These are phyloP conservation scores for Phytophthora kernoviae DNA, from an alignment of 352 stramenopile species.

Conservation along the genomic window DNA sequence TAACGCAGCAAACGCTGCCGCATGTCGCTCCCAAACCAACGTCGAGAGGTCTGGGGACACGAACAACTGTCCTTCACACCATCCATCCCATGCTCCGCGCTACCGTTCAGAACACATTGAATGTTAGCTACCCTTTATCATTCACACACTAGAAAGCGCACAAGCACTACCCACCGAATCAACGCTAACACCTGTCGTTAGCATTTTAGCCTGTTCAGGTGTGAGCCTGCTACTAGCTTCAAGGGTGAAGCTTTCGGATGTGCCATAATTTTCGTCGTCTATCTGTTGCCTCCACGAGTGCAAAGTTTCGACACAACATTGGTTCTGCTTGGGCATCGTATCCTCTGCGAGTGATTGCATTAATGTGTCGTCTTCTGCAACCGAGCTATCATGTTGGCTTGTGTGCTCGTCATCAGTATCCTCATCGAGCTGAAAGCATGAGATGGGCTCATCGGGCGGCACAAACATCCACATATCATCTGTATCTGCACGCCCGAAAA, in stretches of 20 bases:
- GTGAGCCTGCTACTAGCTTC: not conserved
- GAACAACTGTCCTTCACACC: conserved; percentile 30
- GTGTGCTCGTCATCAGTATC: conserved; percentile 22
- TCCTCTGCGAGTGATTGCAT: conserved; percentile 1
- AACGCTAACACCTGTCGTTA: conserved; percentile 18
- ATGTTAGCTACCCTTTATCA: not conserved
- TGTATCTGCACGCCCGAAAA: conserved; percentile 22
- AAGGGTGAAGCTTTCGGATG: not conserved
- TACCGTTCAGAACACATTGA: conserved; percentile 8
- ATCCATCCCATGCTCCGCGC: conserved; percentile 31
- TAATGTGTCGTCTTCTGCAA: conserved; percentile 6
- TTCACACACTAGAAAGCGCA: not conserved
- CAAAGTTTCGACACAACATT: conserved; percentile 18
- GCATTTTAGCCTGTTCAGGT: conserved; percentile 7
- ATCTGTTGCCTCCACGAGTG: conserved; percentile 11
- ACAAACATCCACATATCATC: conserved; percentile 40
- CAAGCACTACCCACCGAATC: conserved; percentile 20
- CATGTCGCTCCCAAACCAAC: conserved; percentile 26
- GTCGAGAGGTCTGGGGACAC: conserved; percentile 15
- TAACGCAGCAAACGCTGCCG: conserved; percentile 18
- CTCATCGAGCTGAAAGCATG: conserved; percentile 3
- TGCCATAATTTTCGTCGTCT: not conserved
- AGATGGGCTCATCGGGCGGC: conserved; percentile 9
- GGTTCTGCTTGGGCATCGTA: conserved; percentile 1
- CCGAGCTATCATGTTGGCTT: conserved; percentile 12